Conservation (phyloP, 306 rosid species). For the Ceratonia siliqua region DNA sequence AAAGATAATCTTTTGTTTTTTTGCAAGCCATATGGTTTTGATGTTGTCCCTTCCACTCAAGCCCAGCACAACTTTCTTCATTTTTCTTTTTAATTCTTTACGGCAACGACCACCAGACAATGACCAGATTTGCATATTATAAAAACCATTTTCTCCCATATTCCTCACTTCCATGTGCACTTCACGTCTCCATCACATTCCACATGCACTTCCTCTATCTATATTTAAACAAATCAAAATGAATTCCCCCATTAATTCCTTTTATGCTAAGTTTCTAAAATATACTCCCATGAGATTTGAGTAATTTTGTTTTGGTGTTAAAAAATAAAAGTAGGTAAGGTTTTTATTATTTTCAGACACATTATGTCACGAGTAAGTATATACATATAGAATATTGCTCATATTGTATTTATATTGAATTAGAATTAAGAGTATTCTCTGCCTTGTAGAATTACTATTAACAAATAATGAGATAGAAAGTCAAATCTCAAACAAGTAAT, state of each 20-base stretch:
- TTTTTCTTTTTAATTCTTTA: conserved; percentile 44
- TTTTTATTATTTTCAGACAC: no score
- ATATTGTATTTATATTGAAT: no score
- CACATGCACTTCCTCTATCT: conserved; percentile 39
- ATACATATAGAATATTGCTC: no score
- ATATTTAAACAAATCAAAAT: conserved; percentile 38
- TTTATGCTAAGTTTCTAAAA: not conserved
- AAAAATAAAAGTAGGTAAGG: no score
- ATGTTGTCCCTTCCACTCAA: conserved; percentile 62
- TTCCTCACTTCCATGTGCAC: conserved; percentile 70
- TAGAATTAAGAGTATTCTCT: no score
- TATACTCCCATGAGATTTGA: not conserved
- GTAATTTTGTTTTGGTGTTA: no score
- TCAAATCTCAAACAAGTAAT: no score
- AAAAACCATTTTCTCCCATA: conserved; percentile 22
- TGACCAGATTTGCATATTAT: conserved; percentile 54
- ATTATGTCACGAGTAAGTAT: no score
- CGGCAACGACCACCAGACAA: conserved; percentile 52
- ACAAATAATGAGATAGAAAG: no score
- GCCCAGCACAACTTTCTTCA: conserved; percentile 50
- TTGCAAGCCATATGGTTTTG: conserved; percentile 30
- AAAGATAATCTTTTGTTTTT: conserved; percentile 29
- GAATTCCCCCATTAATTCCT: conserved; percentile 37
- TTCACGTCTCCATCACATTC: conserved; percentile 60
- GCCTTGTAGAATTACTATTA: no score